Evolutionary conservation across 164 flowering plant species (phyloP).

Genomic region (Akebia trifoliata): DNA sequence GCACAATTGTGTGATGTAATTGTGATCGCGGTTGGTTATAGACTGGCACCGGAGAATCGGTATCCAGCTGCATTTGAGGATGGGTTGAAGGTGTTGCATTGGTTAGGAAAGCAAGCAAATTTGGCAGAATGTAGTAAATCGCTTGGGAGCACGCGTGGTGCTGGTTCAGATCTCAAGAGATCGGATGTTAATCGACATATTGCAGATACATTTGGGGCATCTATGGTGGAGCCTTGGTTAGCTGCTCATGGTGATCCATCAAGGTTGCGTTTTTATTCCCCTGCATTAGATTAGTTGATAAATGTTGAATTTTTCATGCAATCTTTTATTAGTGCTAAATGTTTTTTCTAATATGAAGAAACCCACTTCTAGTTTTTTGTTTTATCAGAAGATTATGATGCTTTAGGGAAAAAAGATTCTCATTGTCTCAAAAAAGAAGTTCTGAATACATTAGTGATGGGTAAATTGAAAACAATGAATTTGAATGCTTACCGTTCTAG

Average conservation of each 20-base stretch:
- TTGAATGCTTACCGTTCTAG: too few species aligned
- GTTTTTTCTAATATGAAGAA: too few species aligned
- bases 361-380: too few species aligned
- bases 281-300: neutral
- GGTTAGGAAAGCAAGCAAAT: constrained; percentile 76
- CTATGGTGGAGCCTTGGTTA: constrained; percentile 98
- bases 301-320: neutral
- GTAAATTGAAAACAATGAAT: too few species aligned
- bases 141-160: constrained; percentile 37
- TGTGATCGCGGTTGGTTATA: constrained; percentile 78
- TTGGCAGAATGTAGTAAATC: constrained; percentile 62
- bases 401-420: too few species aligned
- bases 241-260: constrained; percentile 98
- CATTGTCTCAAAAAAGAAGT: too few species aligned
- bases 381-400: too few species aligned
- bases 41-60: constrained; percentile 75
- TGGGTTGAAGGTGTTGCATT: constrained; percentile 74
- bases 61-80: constrained; percentile 85
- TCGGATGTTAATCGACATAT: constrained; percentile 52
- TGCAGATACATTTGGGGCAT: constrained; percentile 80
- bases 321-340: neutral
- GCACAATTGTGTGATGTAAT: constrained; percentile 74
- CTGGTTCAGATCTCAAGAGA: constrained; percentile 47
- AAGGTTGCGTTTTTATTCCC: constrained; percentile 42
- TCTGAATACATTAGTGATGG: too few species aligned